Evolutionary conservation across 1,284 basidiomycete genomes (phyloP), one percentile per base, ranked within the genome.

Genomic region (Coriolopsis trogii): DNA sequence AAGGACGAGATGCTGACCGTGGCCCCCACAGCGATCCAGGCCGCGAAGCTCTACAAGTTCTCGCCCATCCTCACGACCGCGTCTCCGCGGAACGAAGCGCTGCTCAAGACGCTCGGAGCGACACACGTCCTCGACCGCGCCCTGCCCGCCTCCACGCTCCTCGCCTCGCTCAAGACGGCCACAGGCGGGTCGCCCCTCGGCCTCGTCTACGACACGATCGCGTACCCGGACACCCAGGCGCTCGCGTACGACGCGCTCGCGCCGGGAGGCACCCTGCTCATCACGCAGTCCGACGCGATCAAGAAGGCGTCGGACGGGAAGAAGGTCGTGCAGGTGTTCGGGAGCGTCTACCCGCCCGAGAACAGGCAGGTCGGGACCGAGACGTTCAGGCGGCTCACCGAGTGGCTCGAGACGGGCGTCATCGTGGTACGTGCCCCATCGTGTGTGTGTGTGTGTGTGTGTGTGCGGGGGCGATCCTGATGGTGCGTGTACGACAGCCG

Each of bases 91-190:
- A 74, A 82, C 58, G 69, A 69, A 2, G 66, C 64, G 0, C 63
- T 64, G 30, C 73, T 85, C 49, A 78, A 77, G 58, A 67, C 70
- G 0, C 67, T 81, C 18, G 84, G 84, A 1, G 84, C 81, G 0
- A 80, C 79, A 0, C 69, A 79, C 31, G 67, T 79, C 9, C 78
- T 79, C 12, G 50, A 44, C 36, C 24, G 45, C 46, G 16, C 21
- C 15, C 45, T 2, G 77, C 75, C 1, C 73, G 72, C 1, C 70
- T 72, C 49, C 65, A 75, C 41, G 58, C 78, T 49, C 72, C 76
- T 46, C 70, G 75, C 8, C 61, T 62, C 36, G 46, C 23, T 40
- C 16, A 33, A 23, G 24, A 41, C 7, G 38, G 40, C 24, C 59
- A 66, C 10, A 41, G 57, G 42, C 7, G 36, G 45, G 20, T 30